phyloP scores from a whole-genome alignment of 345 rosid genomes.

The Carallia brachiata region DNA sequence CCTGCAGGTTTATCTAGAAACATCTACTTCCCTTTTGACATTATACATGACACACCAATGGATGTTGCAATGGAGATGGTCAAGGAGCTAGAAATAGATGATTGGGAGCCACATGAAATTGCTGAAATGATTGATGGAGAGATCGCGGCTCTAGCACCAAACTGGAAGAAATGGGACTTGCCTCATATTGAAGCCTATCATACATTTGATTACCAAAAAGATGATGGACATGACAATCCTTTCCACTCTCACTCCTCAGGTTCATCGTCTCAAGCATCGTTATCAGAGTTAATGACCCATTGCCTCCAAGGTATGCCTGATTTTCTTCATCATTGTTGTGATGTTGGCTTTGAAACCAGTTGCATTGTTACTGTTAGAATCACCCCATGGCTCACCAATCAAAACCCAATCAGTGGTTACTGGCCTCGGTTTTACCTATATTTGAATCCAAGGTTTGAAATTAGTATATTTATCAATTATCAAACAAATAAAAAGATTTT shows the following conservation, averaged over 20 bases:
- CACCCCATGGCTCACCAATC: no score
- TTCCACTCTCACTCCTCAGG: slow-evolving; percentile 47
- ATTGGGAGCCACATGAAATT: slow-evolving; percentile 70
- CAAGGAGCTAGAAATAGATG: slow-evolving; percentile 62
- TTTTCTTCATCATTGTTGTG: background rate
- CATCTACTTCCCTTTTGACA: slow-evolving; percentile 63
- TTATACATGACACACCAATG: slow-evolving; percentile 55
- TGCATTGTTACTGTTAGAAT: no score
- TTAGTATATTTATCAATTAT: no score
- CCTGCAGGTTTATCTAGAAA: slow-evolving; percentile 47
- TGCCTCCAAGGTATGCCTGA: slow-evolving; percentile 50
- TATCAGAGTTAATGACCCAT: slow-evolving; percentile 38
- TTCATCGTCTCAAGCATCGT: slow-evolving; percentile 57
- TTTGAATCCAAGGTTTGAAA: no score
- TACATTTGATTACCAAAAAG: slow-evolving; percentile 37
- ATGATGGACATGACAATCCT: slow-evolving; percentile 30
- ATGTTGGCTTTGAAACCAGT: no score
- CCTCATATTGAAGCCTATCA: slow-evolving; percentile 20
- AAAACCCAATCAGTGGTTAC: no score
- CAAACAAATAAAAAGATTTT: background rate
- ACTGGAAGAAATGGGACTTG: slow-evolving; percentile 37
- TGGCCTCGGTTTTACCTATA: background rate
- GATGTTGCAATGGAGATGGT: slow-evolving; percentile 85
- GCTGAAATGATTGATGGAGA: slow-evolving; percentile 69
- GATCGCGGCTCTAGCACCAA: slow-evolving; percentile 53